Evolutionary conservation across 805 yeast genomes (phyloP).

Genomic region (Yarrowia yakushimensis): DNA sequence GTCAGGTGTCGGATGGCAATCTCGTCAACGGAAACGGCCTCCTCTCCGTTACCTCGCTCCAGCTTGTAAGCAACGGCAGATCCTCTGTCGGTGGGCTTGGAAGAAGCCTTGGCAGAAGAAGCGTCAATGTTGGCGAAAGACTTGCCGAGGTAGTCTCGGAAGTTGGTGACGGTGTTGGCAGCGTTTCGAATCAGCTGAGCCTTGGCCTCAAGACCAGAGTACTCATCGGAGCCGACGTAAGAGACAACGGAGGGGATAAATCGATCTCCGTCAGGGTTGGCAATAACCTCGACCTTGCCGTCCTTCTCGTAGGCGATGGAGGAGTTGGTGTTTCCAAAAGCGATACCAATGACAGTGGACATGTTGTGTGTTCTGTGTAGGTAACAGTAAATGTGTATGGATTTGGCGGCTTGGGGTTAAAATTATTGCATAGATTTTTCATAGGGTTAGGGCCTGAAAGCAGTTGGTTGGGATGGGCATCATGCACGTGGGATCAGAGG

Average conservation of each 20-base stretch:
- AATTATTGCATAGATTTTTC: conserved; percentile 15
- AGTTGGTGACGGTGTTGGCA: conserved; percentile 76
- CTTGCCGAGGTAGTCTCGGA: conserved; percentile 88
- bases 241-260: conserved; percentile 89
- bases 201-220: conserved; percentile 94
- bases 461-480: conserved; percentile 1
- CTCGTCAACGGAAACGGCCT: conserved; percentile 66
- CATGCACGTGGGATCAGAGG: background rate
- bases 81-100: conserved; percentile 65
- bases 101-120: conserved; percentile 58
- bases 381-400: background rate
- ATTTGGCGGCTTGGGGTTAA: background rate
- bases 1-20: conserved; percentile 77
- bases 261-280: conserved; percentile 99
- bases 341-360: conserved; percentile 75
- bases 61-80: conserved; percentile 57
- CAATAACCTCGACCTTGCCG: conserved; percentile 94
- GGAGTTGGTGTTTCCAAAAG: conserved; percentile 94
- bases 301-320: conserved; percentile 87
- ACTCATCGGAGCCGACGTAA: conserved; percentile 91
- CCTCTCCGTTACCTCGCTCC: conserved; percentile 43
- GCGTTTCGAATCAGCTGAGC: conserved; percentile 92
- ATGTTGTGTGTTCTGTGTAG: background rate
- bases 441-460: conserved; percentile 3
- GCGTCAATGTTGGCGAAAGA: conserved; percentile 67